A percentile compares a stretch with the other conserved stretches of the same genome.
Conservation (phyloP, 805 yeast genomes). For the Gaillardinia entomophila region DNA sequence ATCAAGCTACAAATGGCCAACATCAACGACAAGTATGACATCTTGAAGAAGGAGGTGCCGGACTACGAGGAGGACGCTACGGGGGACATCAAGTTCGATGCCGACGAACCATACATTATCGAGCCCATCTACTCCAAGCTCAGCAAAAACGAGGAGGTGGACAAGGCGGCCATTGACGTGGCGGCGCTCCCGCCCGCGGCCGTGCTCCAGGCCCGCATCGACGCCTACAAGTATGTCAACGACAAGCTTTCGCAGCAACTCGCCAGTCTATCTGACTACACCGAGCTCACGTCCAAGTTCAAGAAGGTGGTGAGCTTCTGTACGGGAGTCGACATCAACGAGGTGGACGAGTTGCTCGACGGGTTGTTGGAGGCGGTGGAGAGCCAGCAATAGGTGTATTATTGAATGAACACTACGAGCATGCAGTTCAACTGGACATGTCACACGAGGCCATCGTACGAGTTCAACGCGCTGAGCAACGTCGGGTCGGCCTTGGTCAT, state of each 20-base stretch:
- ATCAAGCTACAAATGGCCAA: conserved; percentile 43
- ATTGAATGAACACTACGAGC: background rate
- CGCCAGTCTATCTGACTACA: conserved; percentile 41
- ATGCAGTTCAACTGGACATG: too few relatives aligned
- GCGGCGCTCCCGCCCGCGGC: conserved; percentile 37
- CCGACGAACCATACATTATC: conserved; percentile 87
- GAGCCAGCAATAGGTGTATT: conserved; percentile 37
- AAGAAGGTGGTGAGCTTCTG: conserved; percentile 85
- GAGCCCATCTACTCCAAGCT: conserved; percentile 53
- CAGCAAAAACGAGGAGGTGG: conserved; percentile 18
- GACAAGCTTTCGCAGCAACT: conserved; percentile 48
- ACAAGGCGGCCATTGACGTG: conserved; percentile 16
- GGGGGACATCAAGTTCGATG: conserved; percentile 61
- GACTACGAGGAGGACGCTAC: conserved; percentile 28
- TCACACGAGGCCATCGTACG: conserved; percentile 76
- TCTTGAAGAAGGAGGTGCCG: conserved; percentile 15
- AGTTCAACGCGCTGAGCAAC: conserved; percentile 66
- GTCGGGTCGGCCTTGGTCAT: conserved; percentile 76
- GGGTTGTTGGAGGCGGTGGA: conserved; percentile 89
- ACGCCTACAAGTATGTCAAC: conserved; percentile 74
- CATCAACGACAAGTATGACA: conserved; percentile 29
- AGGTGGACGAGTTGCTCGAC: conserved; percentile 75
- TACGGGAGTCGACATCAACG: conserved; percentile 77
- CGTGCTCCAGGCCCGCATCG: conserved; percentile 68
- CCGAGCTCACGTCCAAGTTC: conserved; percentile 54